These are phyloP conservation scores for Eucalyptus cloeziana DNA, from an alignment of 345 rosid species.

Conservation along the genomic window DNA sequence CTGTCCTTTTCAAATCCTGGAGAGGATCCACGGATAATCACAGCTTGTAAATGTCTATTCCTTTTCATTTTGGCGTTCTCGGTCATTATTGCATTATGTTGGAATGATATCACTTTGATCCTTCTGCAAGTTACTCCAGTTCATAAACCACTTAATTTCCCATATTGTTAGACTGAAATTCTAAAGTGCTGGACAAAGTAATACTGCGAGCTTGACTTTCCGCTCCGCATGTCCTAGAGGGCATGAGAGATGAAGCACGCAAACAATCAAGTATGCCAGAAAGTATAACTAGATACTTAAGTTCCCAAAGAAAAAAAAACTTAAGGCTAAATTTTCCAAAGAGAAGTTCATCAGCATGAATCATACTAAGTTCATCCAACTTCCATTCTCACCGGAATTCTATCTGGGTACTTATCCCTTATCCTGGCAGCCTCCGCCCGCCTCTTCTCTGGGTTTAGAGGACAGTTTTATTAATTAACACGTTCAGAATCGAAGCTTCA, in stretches of 20 bases:
- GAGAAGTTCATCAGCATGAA: background rate
- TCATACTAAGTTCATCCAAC: background rate
- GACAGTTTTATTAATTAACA: background rate
- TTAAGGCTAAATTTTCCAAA: background rate
- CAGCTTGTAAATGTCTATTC: background rate
- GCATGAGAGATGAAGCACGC: background rate
- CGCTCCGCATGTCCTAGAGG: background rate
- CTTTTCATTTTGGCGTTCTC: background rate
- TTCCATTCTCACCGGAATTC: slow-evolving; percentile 63
- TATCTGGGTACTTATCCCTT: slow-evolving; percentile 87
- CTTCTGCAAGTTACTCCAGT: background rate
- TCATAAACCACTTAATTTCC: background rate
- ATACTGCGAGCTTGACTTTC: background rate
- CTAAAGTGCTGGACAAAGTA: background rate
- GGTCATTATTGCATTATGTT: background rate
- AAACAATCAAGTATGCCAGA: background rate
- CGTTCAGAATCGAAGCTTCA: background rate
- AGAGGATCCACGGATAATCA: background rate
- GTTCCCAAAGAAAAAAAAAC: background rate
- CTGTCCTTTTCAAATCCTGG: background rate
- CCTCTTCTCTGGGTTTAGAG: slow-evolving; percentile 56
- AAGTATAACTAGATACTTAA: background rate
- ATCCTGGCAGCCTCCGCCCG: slow-evolving; percentile 90
- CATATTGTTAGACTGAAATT: background rate
- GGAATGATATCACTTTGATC: background rate